Base-by-base conservation (phyloP, 345 rosid genomes). In the Citrus inodora region DNA sequence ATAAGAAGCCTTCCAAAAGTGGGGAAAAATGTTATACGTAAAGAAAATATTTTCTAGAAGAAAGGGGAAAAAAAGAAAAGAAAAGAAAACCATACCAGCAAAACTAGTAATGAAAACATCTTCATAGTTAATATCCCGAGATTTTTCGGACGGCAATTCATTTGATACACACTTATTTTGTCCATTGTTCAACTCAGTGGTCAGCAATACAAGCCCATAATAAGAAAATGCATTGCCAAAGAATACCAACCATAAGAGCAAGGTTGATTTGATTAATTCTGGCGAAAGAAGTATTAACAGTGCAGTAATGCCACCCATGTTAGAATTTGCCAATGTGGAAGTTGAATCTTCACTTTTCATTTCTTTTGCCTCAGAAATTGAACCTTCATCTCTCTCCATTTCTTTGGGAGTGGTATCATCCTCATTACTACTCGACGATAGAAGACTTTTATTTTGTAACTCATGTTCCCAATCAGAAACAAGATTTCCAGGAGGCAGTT, bases 161-260 rank as follows among this genome's bases (percentile, higher is more conserved):
- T 71, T 64, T 62, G 86, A 59, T 69, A 65, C 51, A 69, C 97
- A 94, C 28, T 33, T 78, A 77, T 83, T 83, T 40, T 80, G 84
- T 72, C 90, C 87, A 37, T 80, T 87, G 83, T 83, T 90, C 79
- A 96, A 88, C 84, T 96, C 97, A 13, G 97, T 91, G 71, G 99
- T 96, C 84, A 96, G 94, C 83, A 96, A 84, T 58, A 94, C 97
- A 37, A 96, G 83, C 17, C 98, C 98, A 40, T 96, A 96, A 74
- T 96, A 96, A 7, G 95, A 82, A 85, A 96, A 94, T 6, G 99
- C 91, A 77, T 92, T 96, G 69, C 98, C 98, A 73, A 96, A 91
- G 81, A 91, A 96, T 6, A 91, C 93, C 30, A 83, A 74, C 99
- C 98, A 96, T 73, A 96, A 80, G 69, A 96, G 98, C 78, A 86